Conservation (phyloP, 2,329 filamentous ascomycete species). For the Clonostachys byssicola region DNA sequence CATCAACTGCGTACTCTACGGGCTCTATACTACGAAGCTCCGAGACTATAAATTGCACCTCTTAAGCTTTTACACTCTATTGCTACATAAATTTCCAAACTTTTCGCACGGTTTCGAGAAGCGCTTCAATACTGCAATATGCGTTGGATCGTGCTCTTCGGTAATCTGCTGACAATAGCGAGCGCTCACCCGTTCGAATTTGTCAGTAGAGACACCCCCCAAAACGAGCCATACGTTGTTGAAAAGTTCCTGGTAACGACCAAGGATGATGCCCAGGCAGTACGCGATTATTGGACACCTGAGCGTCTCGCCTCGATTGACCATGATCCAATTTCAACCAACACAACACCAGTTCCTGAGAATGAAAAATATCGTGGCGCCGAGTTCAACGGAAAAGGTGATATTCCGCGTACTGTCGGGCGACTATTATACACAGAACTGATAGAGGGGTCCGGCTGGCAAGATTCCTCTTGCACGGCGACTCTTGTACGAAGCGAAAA, state of each 20-base stretch:
- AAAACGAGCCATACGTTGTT: neutral
- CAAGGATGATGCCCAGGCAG: neutral
- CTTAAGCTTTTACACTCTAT: too few species aligned
- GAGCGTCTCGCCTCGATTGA: neutral
- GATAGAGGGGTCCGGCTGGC: neutral
- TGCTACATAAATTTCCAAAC: too few species aligned
- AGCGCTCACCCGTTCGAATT: too few species aligned
- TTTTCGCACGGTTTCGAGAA: too few species aligned
- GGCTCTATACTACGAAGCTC: too few species aligned
- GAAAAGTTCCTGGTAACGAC: neutral
- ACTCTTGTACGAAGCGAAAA: neutral
- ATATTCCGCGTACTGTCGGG: neutral
- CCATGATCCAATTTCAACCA: neutral
- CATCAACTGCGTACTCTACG: too few species aligned
- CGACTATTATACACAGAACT: neutral
- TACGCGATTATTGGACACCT: neutral
- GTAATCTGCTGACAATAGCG: too few species aligned
- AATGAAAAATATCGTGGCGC: neutral
- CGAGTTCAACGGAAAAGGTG: neutral
- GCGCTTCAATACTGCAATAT: too few species aligned
- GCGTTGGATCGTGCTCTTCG: too few species aligned
- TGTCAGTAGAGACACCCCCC: too few species aligned
- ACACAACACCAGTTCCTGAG: neutral
- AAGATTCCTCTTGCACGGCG: neutral
- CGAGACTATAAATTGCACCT: too few species aligned